Evolutionary conservation across 805 yeast species (phyloP).

Genomic region (Diddensiella transvaalensis): DNA sequence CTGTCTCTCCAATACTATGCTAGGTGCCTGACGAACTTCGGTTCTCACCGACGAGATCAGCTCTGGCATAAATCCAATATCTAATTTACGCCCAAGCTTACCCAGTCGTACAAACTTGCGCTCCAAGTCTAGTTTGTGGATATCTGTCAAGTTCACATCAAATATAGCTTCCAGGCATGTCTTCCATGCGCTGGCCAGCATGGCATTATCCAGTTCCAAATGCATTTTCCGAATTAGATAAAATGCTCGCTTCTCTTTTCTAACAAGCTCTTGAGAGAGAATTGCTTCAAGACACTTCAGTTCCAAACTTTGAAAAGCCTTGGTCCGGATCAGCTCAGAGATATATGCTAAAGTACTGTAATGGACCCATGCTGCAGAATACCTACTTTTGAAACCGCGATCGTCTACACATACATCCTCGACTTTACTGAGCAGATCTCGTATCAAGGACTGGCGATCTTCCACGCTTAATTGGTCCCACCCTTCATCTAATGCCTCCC

Average conservation of each 20-base stretch:
- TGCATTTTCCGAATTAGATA: constrained; percentile 26
- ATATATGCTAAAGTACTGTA: constrained; percentile 23
- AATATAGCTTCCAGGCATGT: constrained; percentile 28
- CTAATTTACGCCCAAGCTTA: background rate
- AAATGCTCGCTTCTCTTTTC: constrained; percentile 21
- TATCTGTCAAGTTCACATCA: constrained; percentile 17
- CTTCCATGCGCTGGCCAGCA: constrained; percentile 27
- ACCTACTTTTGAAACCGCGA: constrained; percentile 9
- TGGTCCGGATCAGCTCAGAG: constrained; percentile 24
- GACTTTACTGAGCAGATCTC: background rate
- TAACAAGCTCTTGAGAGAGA: constrained; percentile 19
- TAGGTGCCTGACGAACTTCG: constrained; percentile 10
- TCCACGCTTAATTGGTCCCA: background rate
- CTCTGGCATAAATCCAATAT: background rate
- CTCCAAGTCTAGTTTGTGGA: constrained; percentile 24
- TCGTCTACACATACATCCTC: background rate
- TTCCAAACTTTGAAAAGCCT: constrained; percentile 21
- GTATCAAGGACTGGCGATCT: background rate
- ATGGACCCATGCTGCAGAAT: constrained; percentile 23
- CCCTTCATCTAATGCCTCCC: background rate
- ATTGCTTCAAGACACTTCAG: constrained; percentile 24
- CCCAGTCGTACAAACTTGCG: constrained; percentile 22
- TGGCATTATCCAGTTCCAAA: constrained; percentile 25
- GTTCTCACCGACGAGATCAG: background rate
- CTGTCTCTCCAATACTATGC: constrained; percentile 15